Percentiles rank a stretch among this genome's conserved stretches.
Conservation (phyloP, 345 rosid genomes). For the Camelina laxa region DNA sequence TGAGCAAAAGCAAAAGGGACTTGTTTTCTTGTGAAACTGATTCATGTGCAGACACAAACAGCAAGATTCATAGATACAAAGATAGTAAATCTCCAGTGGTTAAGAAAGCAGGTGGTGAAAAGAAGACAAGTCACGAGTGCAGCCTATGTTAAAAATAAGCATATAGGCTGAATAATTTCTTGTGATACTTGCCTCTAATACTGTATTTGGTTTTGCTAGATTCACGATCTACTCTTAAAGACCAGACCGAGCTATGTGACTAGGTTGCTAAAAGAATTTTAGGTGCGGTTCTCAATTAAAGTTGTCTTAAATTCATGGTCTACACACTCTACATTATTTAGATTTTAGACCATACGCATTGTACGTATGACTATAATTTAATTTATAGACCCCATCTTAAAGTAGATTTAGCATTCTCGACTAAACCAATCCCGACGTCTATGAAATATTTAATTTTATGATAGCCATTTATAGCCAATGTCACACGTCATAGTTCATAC, state of each 20-base stretch:
- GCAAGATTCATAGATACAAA: constrained; percentile 24
- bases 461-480: neutral
- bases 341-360: neutral
- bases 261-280: constrained; percentile 25
- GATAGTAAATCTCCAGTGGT: constrained; percentile 43
- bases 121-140: constrained; percentile 72
- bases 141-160: no score
- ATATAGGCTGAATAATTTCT: no score
- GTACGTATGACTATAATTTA: neutral
- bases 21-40: constrained; percentile 48
- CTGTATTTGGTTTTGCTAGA: neutral
- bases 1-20: constrained; percentile 49
- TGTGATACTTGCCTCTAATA: neutral
- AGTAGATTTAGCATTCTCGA: neutral
- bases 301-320: constrained; percentile 41
- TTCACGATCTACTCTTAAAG: neutral
- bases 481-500: no score
- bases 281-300: constrained; percentile 37
- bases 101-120: constrained; percentile 44
- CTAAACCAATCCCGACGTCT: neutral
- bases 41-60: constrained; percentile 43
- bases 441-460: neutral
- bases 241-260: constrained; percentile 25
- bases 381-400: neutral
- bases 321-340: neutral